phyloP scores from a whole-genome alignment of 225 moss, liverwort and hornwort genomes.

The Bryoerythrophyllum caledonicum region DNA sequence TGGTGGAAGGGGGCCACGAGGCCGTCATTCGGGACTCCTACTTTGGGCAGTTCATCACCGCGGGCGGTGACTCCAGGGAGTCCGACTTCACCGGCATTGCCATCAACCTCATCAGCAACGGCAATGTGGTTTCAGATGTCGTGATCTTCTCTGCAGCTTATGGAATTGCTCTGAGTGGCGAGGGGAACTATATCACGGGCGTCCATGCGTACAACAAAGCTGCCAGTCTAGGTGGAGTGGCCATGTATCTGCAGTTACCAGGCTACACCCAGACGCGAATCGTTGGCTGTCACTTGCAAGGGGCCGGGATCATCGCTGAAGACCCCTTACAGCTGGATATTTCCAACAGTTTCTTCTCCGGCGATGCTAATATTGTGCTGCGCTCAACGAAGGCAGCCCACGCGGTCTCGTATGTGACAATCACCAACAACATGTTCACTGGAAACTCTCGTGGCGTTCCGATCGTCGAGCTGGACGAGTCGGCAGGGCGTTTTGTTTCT shows the following conservation, averaged over 20 bases:
- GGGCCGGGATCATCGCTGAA: conserved; percentile 72
- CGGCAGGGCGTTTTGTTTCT: conserved; percentile 49
- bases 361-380: conserved; percentile 68
- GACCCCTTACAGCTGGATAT: conserved; percentile 72
- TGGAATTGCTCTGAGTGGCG: conserved; percentile 59
- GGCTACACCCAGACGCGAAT: conserved; percentile 79
- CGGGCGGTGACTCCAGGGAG: conserved; percentile 50
- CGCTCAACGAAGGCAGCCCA: conserved; percentile 60
- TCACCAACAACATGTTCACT: conserved; percentile 70
- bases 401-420: conserved; percentile 55
- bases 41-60: conserved; percentile 66
- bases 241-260: conserved; percentile 66
- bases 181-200: conserved; percentile 64
- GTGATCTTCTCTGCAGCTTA: conserved; percentile 73
- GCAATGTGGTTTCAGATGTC: conserved; percentile 63
- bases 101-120: conserved; percentile 65
- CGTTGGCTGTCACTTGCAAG: conserved; percentile 64
- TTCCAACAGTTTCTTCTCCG: conserved; percentile 58
- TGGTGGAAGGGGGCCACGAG: conserved; percentile 72
- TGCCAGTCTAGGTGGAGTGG: conserved; percentile 58
- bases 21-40: conserved; percentile 63
- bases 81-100: conserved; percentile 62
- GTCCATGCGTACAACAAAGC: conserved; percentile 72
- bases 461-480: conserved; percentile 68
- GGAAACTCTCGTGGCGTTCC: conserved; percentile 48